A percentile compares a stretch with the other conserved stretches of the same genome.
Conservation (phyloP, 208 protist genomes). For the Phytomonas sp. region DNA sequence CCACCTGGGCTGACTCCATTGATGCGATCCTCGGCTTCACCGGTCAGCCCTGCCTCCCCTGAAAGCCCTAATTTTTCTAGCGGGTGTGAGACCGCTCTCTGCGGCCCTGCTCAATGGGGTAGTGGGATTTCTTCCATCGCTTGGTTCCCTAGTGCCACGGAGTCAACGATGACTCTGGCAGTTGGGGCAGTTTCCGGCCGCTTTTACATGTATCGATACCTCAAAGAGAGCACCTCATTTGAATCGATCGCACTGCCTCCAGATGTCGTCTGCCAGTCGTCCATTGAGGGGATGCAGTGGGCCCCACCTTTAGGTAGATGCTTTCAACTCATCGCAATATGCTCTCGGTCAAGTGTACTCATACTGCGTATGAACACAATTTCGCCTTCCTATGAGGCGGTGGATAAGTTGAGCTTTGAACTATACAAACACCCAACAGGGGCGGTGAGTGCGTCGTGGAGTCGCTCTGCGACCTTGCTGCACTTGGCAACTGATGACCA, state of each 20-base stretch:
- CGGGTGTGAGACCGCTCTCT: not conserved
- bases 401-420: slow-evolving; percentile 42
- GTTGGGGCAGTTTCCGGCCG: slow-evolving; percentile 68
- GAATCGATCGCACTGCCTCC: slow-evolving; percentile 24
- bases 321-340: slow-evolving; percentile 77
- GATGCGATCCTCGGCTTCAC: not conserved
- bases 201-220: slow-evolving; percentile 69
- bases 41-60: not conserved
- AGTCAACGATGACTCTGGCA: slow-evolving; percentile 74
- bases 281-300: slow-evolving; percentile 70
- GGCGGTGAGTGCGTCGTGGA: slow-evolving; percentile 79
- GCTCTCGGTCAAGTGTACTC: slow-evolving; percentile 63
- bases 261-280: slow-evolving; percentile 24
- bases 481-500: slow-evolving; percentile 65
- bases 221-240: slow-evolving; percentile 57
- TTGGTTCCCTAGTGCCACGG: slow-evolving; percentile 75
- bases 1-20: not conserved
- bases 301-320: slow-evolving; percentile 62
- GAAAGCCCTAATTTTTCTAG: not conserved
- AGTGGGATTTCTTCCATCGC: slow-evolving; percentile 68
- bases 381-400: slow-evolving; percentile 39
- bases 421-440: slow-evolving; percentile 50
- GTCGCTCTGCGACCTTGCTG: slow-evolving; percentile 59
- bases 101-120: not conserved
- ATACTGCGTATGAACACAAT: slow-evolving; percentile 76